Base-by-base conservation (phyloP, 2,329 filamentous ascomycete genomes). In the Xylaria hypoxylon region DNA sequence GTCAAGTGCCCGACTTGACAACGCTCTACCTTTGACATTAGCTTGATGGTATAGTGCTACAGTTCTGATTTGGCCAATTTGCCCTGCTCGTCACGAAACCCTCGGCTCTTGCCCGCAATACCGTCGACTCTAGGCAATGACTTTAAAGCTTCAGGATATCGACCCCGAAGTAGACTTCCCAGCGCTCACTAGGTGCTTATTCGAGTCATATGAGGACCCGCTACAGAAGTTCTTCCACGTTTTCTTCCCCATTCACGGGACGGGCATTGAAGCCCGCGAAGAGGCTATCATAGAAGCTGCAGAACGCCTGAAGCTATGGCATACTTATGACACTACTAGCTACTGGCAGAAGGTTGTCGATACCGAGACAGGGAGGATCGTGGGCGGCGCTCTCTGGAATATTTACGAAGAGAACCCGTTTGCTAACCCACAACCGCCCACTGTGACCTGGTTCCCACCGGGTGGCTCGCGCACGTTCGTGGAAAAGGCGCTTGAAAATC, bases 321-420 rank as follows among this genome's bases (percentile, higher is more conserved):
- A 64, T 10, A 57, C 57, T 1, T 17, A 62, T 15, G 65, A 55
- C 48, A 13, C 28, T 33, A 31, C 47, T n/a, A 63, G 62, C 40
- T 44, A 44, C 51, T 62, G 57, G 52, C 33, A 58, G 28, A 52
- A 52, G 11, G 44, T 56, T 2, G 42, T 62, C 38, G 35, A 62
- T 26, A 59, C 28, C 6, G 42, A 33, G 4, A 48, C 45, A 3
- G 51, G 42, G 15, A 64, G 45, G 40, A 50, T 60, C 6, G 59
- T 44, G 28, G 59, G 59, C 28, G 55, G 55, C 10, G 55, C 38
- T 35, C 31, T 56, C 5, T 59, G n/a, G 26, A 59, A 64, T 51
- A 62, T 51, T 17, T 38, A 75, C 62, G 58, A 72, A 13, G 70
- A 73, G 24, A 74, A 77, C 58, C 77, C 75, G 0, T 79, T 76